phyloP scores from a whole-genome alignment of 129 eudicot species.

The Logfia minima region DNA sequence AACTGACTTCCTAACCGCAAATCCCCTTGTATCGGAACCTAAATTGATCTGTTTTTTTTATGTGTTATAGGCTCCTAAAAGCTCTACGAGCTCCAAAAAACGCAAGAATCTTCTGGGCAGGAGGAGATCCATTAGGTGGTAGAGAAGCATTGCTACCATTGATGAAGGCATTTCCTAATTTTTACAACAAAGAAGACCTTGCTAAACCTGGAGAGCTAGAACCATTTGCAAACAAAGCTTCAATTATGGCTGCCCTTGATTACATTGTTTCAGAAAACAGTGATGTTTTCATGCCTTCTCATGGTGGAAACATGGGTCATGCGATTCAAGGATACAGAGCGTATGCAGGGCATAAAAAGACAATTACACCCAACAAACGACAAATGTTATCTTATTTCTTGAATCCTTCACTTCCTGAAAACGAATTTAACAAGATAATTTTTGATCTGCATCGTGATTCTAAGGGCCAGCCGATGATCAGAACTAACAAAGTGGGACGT shows the following conservation, averaged over 20 bases:
- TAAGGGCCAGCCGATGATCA: slow-evolving; percentile 77
- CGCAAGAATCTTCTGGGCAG: slow-evolving; percentile 84
- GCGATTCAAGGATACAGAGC: slow-evolving; percentile 84
- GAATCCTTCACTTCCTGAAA: slow-evolving; percentile 62
- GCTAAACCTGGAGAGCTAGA: slow-evolving; percentile 84
- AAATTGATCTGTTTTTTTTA: not conserved
- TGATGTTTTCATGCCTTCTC: slow-evolving; percentile 91
- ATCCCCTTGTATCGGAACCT: not conserved
- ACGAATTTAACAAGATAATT: slow-evolving; percentile 63
- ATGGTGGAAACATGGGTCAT: slow-evolving; percentile 98
- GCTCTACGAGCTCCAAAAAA: slow-evolving; percentile 88
- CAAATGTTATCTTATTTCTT: slow-evolving; percentile 78
- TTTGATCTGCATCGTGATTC: slow-evolving; percentile 78
- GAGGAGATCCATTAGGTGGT: slow-evolving; percentile 87
- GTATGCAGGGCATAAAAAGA: slow-evolving; percentile 87
- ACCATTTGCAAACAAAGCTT: slow-evolving; percentile 68
- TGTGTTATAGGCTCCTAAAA: slow-evolving; percentile 64
- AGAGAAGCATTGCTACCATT: slow-evolving; percentile 71
- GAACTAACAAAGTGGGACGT: slow-evolving; percentile 68
- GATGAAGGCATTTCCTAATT: slow-evolving; percentile 59
- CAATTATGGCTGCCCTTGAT: slow-evolving; percentile 85
- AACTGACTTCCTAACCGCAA: not conserved
- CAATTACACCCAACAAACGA: slow-evolving; percentile 88
- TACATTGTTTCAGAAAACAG: slow-evolving; percentile 47
- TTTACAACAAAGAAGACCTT: slow-evolving; percentile 86